phyloP scores from a whole-genome alignment of 495 filamentous ascomycete genomes.

The Podospora anserina region DNA sequence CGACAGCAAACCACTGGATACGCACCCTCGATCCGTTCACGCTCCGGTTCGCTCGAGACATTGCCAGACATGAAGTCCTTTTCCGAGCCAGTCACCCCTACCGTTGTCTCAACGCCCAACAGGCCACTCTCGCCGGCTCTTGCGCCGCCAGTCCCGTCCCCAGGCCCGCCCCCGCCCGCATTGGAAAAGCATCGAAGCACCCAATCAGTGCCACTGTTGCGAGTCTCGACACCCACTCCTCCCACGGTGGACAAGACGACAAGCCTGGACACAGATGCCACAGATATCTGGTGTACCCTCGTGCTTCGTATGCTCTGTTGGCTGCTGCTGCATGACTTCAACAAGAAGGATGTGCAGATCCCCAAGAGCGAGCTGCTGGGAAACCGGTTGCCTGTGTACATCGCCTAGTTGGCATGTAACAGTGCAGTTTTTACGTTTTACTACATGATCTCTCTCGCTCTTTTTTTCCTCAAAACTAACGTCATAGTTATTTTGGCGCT shows the following conservation, averaged over 20 bases:
- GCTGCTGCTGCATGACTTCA: conserved; percentile 51
- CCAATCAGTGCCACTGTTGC: conserved; percentile 18
- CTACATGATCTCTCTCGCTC: not conserved
- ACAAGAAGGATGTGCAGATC: conserved; percentile 46
- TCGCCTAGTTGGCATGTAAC: conserved; percentile 24
- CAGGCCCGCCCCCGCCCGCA: not conserved
- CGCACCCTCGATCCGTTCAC: conserved; percentile 21
- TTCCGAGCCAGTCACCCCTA: conserved; percentile 8
- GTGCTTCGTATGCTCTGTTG: conserved; percentile 53
- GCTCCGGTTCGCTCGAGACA: conserved; percentile 17
- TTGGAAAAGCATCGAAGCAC: conserved; percentile 8
- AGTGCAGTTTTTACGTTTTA: not conserved
- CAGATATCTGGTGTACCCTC: conserved; percentile 46
- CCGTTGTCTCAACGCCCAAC: not conserved
- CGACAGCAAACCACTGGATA: conserved; percentile 24
- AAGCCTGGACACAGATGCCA: conserved; percentile 20
- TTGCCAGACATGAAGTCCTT: conserved; percentile 4
- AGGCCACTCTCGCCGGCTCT: conserved; percentile 5
- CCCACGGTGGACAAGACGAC: conserved; percentile 5
- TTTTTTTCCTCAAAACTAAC: not conserved
- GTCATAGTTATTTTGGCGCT: not conserved
- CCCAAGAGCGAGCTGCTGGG: conserved; percentile 46
- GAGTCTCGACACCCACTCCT: conserved; percentile 7
- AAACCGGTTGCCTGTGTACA: conserved; percentile 50
- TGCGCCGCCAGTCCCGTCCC: not conserved